Evolutionary conservation across 129 eudicot genomes (phyloP), one percentile per base, ranked within the genome.

Genomic region (Helianthus tuberosus): DNA sequence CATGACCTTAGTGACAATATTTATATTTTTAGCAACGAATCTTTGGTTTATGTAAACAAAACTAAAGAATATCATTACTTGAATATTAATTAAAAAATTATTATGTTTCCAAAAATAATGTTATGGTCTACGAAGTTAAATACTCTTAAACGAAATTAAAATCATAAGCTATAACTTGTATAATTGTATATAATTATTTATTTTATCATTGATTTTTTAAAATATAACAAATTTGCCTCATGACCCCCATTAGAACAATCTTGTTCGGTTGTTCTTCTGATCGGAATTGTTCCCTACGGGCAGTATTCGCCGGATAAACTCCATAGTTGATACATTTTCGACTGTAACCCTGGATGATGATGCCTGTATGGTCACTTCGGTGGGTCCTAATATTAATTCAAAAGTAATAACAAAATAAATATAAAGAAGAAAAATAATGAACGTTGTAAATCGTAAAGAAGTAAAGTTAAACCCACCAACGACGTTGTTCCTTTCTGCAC

Each of bases 211-310:
- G 29, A 25, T 25, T 1, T 27, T 27, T 27, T 27, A 0, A 27
- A 27, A 27, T 1, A 27, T 1, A 27, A 27, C 27, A 47, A 6
- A 64, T 68, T 69, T 70, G 89, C 98, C 96, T 93, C 98, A 72
- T 93, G 98, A 60, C 93, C 96, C 76, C 73, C 80, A 81, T 82
- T 78, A 0, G 95, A 69, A 41, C 87, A 69, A 75, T 93, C 98
- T 72, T 86, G 14, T 48, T 89, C 95, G 0, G 77, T 93, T 65
- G 96, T 87, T 87, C 96, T 93, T 86, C 98, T 80, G 4, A 93
- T 74, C 12, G 98, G 98, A 77, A 93, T 63, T 2, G 98, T 93
- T 39, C 92, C 95, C 69, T 93, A 84, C 11, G 96, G 96, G 71
- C 98, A 93, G 3, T 68, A 76, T 64, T 93, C 98, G 47, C 89